Conservation (phyloP, 176 grass and related monocot genomes). For the Eleusine coracana region DNA sequence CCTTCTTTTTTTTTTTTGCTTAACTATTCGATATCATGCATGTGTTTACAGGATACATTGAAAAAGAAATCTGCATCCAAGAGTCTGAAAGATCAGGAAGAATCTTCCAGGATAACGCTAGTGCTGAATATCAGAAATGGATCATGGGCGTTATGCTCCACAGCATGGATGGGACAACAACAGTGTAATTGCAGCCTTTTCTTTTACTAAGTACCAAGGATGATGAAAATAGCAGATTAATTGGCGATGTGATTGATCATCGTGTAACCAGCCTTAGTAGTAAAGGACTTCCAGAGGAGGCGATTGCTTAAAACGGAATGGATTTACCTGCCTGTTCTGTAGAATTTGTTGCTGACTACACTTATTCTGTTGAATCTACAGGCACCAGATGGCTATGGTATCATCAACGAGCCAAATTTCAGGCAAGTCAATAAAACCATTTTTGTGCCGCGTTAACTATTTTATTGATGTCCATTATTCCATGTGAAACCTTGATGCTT, state of each 20-base stretch:
- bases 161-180: constrained; percentile 92
- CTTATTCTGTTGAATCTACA: constrained; percentile 99
- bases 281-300: constrained; percentile 70
- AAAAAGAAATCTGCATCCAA: constrained; percentile 37
- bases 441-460: not conserved
- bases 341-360: constrained; percentile 83
- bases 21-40: constrained; percentile 61
- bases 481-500: not conserved
- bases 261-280: constrained; percentile 61
- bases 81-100: constrained; percentile 58
- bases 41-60: constrained; percentile 80
- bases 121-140: constrained; percentile 69
- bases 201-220: constrained; percentile 88
- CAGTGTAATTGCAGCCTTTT: constrained; percentile 99
- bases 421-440: constrained; percentile 48
- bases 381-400: constrained; percentile 87
- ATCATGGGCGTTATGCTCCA: constrained; percentile 74
- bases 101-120: constrained; percentile 52
- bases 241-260: constrained; percentile 68
- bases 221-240: constrained; percentile 84
- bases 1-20: constrained; percentile 20
- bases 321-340: constrained; percentile 84
- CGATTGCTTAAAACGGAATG: constrained; percentile 91
- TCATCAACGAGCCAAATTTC: constrained; percentile 71
- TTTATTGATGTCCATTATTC: not conserved